Base-by-base conservation (phyloP, 345 rosid species). In the Dipteronia dyeriana region DNA sequence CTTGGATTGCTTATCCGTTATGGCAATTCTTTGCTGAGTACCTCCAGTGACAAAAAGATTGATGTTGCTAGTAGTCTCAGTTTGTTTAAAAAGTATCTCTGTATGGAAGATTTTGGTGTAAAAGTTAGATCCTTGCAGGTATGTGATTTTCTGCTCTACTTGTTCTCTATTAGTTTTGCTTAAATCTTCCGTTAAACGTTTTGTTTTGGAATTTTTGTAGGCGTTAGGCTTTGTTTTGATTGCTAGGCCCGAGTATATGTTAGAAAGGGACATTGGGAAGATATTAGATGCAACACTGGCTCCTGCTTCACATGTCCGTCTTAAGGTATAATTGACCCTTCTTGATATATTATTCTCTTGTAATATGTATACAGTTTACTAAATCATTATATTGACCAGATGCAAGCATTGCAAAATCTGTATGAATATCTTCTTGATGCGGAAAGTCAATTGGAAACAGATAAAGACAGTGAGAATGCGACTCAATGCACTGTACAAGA, bases 1-100 rank as follows among this genome's bases (percentile, higher is more conserved):
- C 97, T 94, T 78, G 99, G 99, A 72, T 85, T 92, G 88, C 98
- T 97, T 78, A 88, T 92, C 82, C 97, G 99, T 80, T 92, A 97
- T 80, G 98, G 98, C 22, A 90, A 88, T 83, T 80, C 97, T 71
- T 88, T 92, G 87, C 79, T 92, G 71, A 82, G 82, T 79, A 80
- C 79, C 76, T 79, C 92, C 41, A 74, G 80, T 80, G 84, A 81
- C 73, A 87, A 84, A 84, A 90, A 45, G 45, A 82, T 91, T 57
- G 90, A 89, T 83, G 81, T 88, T 73, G 89, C 77, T 2, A 82
- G 89, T 77, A 87, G 95, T 83, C 85, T 94, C 73, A 81, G 74
- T 78, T 78, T 96, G 85, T 94, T 94, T 73, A 96, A 88, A 80
- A 89, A 86, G 73, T 94, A 91, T 83, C 99, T 96, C 62, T 71